phyloP scores from a whole-genome alignment of 768 basidiomycete species.

The Fomitopsis pulvina region DNA sequence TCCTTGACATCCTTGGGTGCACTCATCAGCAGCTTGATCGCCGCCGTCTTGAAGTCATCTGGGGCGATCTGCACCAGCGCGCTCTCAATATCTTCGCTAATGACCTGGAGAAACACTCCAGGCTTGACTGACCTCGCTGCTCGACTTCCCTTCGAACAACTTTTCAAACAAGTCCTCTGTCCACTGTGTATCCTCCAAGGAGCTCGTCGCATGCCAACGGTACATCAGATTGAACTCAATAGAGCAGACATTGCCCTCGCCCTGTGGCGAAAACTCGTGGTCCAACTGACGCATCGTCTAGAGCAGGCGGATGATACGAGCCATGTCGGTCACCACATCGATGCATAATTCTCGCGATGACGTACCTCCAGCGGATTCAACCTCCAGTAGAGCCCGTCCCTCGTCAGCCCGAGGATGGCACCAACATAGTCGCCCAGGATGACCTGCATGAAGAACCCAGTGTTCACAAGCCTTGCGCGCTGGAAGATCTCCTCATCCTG shows the following conservation, averaged over 20 bases:
- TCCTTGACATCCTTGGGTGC: conserved; percentile 12
- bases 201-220: conserved; percentile 31
- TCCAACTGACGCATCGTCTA: conserved; percentile 44
- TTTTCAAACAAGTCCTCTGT: conserved; percentile 26
- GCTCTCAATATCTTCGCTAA: too few relatives aligned
- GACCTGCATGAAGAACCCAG: conserved; percentile 37
- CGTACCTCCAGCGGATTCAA: conserved; percentile 43
- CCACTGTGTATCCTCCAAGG: conserved; percentile 25
- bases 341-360: neutral
- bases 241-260: conserved; percentile 71
- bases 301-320: neutral
- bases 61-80: conserved; percentile 7
- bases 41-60: conserved; percentile 19
- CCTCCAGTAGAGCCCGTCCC: conserved; percentile 46
- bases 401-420: conserved; percentile 45
- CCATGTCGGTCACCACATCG: too few relatives aligned
- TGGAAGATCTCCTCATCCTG: conserved; percentile 58
- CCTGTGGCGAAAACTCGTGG: conserved; percentile 53
- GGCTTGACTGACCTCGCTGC: neutral
- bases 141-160: conserved; percentile 23
- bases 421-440: conserved; percentile 57
- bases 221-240: conserved; percentile 65
- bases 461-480: conserved; percentile 47
- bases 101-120: too few relatives aligned
- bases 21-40: conserved; percentile 6